phyloP scores from a whole-genome alignment of 2,329 filamentous ascomycete genomes.

The Trichophyton schoenleinii region DNA sequence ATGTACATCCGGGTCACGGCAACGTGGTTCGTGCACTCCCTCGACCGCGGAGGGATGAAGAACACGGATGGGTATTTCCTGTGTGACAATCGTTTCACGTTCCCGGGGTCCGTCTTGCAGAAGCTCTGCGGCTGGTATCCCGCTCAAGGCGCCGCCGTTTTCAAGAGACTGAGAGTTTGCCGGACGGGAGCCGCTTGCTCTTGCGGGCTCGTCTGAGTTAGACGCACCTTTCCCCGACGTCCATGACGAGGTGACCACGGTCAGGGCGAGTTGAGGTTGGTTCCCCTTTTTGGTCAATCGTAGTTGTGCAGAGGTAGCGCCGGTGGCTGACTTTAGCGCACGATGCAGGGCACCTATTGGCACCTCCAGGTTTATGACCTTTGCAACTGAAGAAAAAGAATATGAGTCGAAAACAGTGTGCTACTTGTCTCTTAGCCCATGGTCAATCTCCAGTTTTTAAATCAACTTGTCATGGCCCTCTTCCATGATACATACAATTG shows the following conservation, averaged over 20 bases:
- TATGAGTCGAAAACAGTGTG: slow-evolving; percentile 89
- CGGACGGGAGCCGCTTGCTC: slow-evolving; percentile 19
- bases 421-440: slow-evolving; percentile 18
- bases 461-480: too few relatives aligned
- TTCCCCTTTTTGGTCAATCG: slow-evolving; percentile 88
- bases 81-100: slow-evolving; percentile 82
- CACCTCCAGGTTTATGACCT: slow-evolving; percentile 93
- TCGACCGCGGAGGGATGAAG: slow-evolving; percentile 74
- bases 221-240: slow-evolving; percentile 43
- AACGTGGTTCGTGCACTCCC: slow-evolving; percentile 82
- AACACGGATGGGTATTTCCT: slow-evolving; percentile 91
- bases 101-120: slow-evolving; percentile 45
- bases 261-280: slow-evolving; percentile 75
- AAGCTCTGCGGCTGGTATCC: slow-evolving; percentile 23
- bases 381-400: slow-evolving; percentile 75
- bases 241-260: slow-evolving; percentile 56
- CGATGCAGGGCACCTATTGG: slow-evolving; percentile 77
- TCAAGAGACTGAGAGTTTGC: slow-evolving; percentile 19
- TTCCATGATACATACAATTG: slow-evolving; percentile 22
- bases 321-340: slow-evolving; percentile 77
- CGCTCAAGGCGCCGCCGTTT: slow-evolving; percentile 37
- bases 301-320: slow-evolving; percentile 68
- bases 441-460: background rate
- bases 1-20: slow-evolving; percentile 84
- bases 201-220: slow-evolving; percentile 34